Evolutionary conservation across 2,329 filamentous ascomycete species (phyloP).

Genomic region (Trichoderma oligosporum): DNA sequence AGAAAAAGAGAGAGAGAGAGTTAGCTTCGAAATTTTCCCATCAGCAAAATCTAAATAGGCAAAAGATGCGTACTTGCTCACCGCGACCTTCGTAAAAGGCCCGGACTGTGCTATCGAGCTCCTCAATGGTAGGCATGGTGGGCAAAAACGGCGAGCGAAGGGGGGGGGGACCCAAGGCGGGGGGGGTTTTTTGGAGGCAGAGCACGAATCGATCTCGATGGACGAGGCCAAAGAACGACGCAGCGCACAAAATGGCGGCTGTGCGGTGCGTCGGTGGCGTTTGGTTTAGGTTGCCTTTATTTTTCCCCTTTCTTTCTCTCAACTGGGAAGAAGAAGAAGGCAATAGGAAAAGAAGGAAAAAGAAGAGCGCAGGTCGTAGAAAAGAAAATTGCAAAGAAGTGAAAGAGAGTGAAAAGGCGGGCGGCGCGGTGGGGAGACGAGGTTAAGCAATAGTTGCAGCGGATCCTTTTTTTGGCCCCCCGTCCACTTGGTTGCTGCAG

Average conservation of each 20-base stretch:
- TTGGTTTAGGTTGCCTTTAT: not conserved
- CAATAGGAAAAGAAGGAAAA: not conserved
- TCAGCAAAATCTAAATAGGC: not conserved
- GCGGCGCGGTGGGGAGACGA: slow-evolving; percentile 17
- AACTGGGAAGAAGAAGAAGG: slow-evolving; percentile 4
- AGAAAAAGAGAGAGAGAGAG: slow-evolving; percentile 35
- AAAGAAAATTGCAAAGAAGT: slow-evolving; percentile 16
- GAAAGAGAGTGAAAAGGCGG: slow-evolving; percentile 18
- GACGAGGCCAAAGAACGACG: slow-evolving; percentile 25
- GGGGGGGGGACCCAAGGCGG: slow-evolving; percentile 19
- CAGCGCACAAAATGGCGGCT: slow-evolving; percentile 26
- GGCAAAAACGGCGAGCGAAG: slow-evolving; percentile 27
- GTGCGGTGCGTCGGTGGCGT: slow-evolving; percentile 25
- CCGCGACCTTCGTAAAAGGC: slow-evolving; percentile 97
- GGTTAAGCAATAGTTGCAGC: slow-evolving; percentile 15
- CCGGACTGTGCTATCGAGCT: slow-evolving; percentile 94
- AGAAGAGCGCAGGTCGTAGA: slow-evolving; percentile 4
- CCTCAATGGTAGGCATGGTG: slow-evolving; percentile 73
- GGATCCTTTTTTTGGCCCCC: slow-evolving; percentile 9
- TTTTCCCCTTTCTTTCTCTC: not conserved
- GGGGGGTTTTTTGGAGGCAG: slow-evolving; percentile 30
- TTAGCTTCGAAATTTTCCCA: slow-evolving; percentile 31
- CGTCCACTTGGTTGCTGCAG: not conserved
- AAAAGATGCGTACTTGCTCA: slow-evolving; percentile 65
- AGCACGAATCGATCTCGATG: slow-evolving; percentile 23